phyloP scores from a whole-genome alignment of 306 rosid genomes.

The Malus orientalis region DNA sequence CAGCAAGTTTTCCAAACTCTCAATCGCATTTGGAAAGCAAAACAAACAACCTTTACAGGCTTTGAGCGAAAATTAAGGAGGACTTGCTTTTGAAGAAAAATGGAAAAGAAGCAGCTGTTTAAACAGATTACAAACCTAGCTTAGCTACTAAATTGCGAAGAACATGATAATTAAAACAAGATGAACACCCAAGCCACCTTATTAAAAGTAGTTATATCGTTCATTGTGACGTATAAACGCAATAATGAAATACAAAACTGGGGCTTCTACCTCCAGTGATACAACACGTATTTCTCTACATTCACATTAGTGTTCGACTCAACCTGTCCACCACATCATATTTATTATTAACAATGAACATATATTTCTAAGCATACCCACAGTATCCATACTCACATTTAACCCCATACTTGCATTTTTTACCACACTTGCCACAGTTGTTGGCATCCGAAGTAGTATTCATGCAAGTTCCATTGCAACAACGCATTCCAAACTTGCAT shows the following conservation, averaged over 20 bases:
- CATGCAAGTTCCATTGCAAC: slow-evolving; percentile 49
- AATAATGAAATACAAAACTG: background rate
- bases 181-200: too few species aligned
- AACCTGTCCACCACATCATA: background rate
- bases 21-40: too few species aligned
- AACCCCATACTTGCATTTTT: slow-evolving; percentile 36
- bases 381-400: slow-evolving; percentile 45
- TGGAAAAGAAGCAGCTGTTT: too few species aligned
- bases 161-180: too few species aligned
- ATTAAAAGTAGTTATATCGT: too few species aligned
- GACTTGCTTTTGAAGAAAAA: too few species aligned
- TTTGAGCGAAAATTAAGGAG: too few species aligned
- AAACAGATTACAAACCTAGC: too few species aligned
- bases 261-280: background rate
- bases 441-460: slow-evolving; percentile 10
- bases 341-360: background rate
- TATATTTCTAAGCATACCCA: slow-evolving; percentile 37
- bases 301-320: background rate
- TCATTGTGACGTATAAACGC: too few species aligned
- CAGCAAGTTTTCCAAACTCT: too few species aligned
- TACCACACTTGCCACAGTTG: slow-evolving; percentile 59
- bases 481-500: slow-evolving; percentile 40
- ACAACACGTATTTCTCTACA: background rate
- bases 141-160: too few species aligned
- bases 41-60: too few species aligned